A percentile compares a stretch with the other conserved stretches of the same genome.
phyloP scores from a whole-genome alignment of 176 grass and related monocot species.

The Guadua angustifolia region DNA sequence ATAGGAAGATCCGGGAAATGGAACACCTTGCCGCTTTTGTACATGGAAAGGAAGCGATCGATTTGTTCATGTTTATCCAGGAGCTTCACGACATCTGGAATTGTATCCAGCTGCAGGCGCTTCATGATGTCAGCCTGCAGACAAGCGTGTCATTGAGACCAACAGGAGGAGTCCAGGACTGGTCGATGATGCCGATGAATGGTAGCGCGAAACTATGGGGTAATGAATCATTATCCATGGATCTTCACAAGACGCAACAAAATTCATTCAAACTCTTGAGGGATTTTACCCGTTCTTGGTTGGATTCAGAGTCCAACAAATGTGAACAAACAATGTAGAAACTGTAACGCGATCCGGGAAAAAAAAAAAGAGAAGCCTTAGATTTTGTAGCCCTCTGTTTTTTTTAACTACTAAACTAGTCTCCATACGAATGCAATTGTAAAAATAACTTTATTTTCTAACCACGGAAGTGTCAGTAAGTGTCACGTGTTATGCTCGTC shows the following conservation, averaged over 20 bases:
- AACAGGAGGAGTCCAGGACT: background rate
- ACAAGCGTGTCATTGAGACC: background rate
- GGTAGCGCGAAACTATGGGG: background rate
- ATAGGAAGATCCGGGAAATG: constrained; percentile 41
- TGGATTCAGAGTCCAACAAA: background rate
- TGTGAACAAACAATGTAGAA: background rate
- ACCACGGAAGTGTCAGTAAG: too few species aligned
- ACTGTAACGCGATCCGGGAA: background rate
- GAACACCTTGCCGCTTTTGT: constrained; percentile 44
- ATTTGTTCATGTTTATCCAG: constrained; percentile 71
- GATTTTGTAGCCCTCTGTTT: too few species aligned
- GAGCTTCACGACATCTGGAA: constrained; percentile 64
- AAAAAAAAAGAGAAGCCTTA: too few species aligned
- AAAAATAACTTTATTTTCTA: too few species aligned
- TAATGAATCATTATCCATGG: too few species aligned
- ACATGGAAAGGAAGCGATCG: constrained; percentile 57
- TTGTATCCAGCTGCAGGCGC: constrained; percentile 64
- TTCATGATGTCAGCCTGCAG: constrained; percentile 71
- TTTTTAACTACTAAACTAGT: too few species aligned
- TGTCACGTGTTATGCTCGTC: too few species aligned
- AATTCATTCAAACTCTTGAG: too few species aligned
- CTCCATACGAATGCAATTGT: too few species aligned
- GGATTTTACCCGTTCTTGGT: too few species aligned
- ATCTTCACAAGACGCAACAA: too few species aligned
- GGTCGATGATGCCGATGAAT: background rate